Conservation (phyloP, 179 eudicot species). For the Silene vulgaris region DNA sequence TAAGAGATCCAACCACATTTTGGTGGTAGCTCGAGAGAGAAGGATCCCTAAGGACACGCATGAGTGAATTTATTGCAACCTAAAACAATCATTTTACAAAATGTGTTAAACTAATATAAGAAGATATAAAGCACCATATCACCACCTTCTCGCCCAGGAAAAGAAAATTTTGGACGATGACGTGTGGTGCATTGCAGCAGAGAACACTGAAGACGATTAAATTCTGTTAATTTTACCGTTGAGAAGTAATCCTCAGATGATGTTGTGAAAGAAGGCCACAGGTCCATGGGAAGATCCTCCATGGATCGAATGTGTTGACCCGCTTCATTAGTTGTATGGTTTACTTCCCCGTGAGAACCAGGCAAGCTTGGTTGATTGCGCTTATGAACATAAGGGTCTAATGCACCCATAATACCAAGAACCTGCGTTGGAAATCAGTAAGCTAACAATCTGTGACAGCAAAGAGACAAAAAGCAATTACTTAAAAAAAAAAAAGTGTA, state of each 20-base stretch:
- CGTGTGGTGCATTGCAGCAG: background rate
- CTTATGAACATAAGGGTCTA: conserved; percentile 94
- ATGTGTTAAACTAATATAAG: conserved; percentile 8
- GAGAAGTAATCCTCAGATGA: conserved; percentile 96
- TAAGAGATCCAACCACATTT: conserved; percentile 92
- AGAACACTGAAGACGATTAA: background rate
- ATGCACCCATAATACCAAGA: conserved; percentile 98
- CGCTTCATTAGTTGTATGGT: conserved; percentile 61
- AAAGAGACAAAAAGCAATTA: background rate
- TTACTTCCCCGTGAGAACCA: conserved; percentile 77
- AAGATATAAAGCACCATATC: background rate
- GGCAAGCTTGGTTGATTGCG: conserved; percentile 80
- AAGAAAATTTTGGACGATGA: background rate
- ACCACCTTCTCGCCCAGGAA: background rate
- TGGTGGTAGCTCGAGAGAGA: conserved; percentile 92
- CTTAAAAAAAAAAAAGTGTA: conserved; percentile 20
- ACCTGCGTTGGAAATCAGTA: conserved; percentile 39
- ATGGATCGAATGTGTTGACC: conserved; percentile 79
- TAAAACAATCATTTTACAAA: conserved; percentile 28
- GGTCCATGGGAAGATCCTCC: conserved; percentile 90
- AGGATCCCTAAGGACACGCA: conserved; percentile 97
- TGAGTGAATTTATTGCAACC: conserved; percentile 97
- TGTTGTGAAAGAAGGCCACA: conserved; percentile 95
- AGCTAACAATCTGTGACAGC: conserved; percentile 5
- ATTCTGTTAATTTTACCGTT: conserved; percentile 48